These are phyloP conservation scores for Pseudopithomyces chartarum DNA, from an alignment of 2,329 filamentous ascomycete genomes.

Conservation along the genomic window DNA sequence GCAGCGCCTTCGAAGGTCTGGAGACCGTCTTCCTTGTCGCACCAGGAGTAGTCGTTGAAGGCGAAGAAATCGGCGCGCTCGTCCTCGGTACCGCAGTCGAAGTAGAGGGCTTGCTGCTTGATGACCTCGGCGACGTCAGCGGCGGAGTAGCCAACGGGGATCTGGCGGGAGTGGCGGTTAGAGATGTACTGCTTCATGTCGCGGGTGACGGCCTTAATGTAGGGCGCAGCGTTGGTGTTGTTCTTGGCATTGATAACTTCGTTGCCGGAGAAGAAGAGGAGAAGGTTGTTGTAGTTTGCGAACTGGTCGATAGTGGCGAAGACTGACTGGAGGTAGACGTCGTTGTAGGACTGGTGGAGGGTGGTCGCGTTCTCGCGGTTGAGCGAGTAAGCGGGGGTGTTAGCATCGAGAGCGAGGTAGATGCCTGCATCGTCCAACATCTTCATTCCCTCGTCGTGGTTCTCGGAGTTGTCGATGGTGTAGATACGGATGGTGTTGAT, in stretches of 20 bases:
- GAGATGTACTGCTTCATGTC: constrained; percentile 82
- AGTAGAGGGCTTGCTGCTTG: constrained; percentile 83
- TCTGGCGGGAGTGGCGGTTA: constrained; percentile 67
- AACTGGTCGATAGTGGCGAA: constrained; percentile 83
- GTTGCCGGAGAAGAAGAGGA: constrained; percentile 82
- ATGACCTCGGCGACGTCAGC: constrained; percentile 87
- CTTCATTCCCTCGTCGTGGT: constrained; percentile 86
- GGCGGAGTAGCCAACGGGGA: constrained; percentile 81
- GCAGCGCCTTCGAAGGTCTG: constrained; percentile 66
- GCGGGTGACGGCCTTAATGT: constrained; percentile 73
- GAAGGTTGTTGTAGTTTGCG: constrained; percentile 79
- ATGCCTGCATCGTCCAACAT: constrained; percentile 81
- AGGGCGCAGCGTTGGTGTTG: constrained; percentile 71
- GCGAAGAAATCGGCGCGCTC: constrained; percentile 87
- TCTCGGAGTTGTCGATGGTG: constrained; percentile 82
- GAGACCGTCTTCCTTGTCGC: constrained; percentile 55
- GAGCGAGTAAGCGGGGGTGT: constrained; percentile 85
- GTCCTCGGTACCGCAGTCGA: constrained; percentile 89
- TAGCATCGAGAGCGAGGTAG: constrained; percentile 90
- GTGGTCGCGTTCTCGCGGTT: constrained; percentile 71
- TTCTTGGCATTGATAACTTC: constrained; percentile 73
- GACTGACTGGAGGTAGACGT: constrained; percentile 80
- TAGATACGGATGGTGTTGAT: constrained; percentile 93
- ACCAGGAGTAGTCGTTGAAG: constrained; percentile 88
- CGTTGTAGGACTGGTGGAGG: constrained; percentile 73